These are phyloP conservation scores for Cercospora berteroae DNA, from an alignment of 2,329 filamentous ascomycete genomes.

Conservation along the genomic window DNA sequence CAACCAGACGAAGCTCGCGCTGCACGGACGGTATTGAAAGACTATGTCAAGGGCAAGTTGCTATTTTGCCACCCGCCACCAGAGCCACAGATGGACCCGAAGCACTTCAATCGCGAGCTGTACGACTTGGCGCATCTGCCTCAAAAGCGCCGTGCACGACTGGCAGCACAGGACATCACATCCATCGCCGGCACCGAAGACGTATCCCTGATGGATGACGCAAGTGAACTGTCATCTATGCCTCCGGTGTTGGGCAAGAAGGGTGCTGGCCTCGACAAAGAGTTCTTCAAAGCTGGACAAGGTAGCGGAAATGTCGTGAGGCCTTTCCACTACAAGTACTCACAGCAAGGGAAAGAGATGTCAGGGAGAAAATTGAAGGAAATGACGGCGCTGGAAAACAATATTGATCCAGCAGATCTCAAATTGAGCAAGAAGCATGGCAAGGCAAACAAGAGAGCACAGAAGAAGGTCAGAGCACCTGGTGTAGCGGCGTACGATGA, in stretches of 20 bases:
- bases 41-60: constrained; percentile 95
- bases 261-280: constrained; percentile 74
- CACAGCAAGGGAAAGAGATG: constrained; percentile 78
- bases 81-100: constrained; percentile 62
- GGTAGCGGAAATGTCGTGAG: constrained; percentile 64
- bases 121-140: constrained; percentile 83
- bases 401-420: constrained; percentile 78
- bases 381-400: constrained; percentile 79
- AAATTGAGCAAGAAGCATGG: constrained; percentile 83
- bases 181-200: constrained; percentile 38
- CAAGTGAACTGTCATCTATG: neutral
- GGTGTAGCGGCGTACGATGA: constrained; percentile 26
- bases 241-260: constrained; percentile 63
- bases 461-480: constrained; percentile 32
- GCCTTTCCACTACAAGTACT: constrained; percentile 90
- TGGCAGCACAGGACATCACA: constrained; percentile 50
- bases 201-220: constrained; percentile 45
- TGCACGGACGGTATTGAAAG: constrained; percentile 85
- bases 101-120: constrained; percentile 82
- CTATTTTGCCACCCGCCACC: constrained; percentile 83
- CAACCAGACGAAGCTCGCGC: constrained; percentile 92
- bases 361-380: constrained; percentile 79
- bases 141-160: constrained; percentile 69
- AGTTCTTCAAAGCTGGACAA: constrained; percentile 75
- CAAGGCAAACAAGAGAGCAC: constrained; percentile 66